A percentile compares a stretch with the other conserved stretches of the same genome.
These are phyloP conservation scores for Cyclanthera cordifolia DNA, from an alignment of 306 rosid genomes.

Conservation along the genomic window DNA sequence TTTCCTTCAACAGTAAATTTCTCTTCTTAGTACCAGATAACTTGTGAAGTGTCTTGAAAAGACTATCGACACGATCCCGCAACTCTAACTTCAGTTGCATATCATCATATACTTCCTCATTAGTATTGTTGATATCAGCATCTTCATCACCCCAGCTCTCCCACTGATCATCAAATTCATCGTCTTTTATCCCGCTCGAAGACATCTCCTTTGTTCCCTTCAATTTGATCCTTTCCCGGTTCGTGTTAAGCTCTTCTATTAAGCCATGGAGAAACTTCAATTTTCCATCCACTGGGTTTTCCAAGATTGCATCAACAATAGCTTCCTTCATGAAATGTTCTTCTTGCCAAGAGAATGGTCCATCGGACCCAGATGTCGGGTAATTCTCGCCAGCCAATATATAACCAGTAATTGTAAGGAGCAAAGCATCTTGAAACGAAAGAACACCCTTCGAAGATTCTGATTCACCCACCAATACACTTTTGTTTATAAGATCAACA, in stretches of 20 bases:
- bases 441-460: constrained; percentile 48
- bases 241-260: constrained; percentile 60
- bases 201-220: constrained; percentile 35
- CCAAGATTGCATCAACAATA: constrained; percentile 67
- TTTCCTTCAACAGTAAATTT: constrained; percentile 47
- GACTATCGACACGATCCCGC: constrained; percentile 77
- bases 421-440: constrained; percentile 69
- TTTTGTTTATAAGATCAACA: constrained; percentile 67
- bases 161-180: constrained; percentile 86
- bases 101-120: constrained; percentile 44
- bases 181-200: constrained; percentile 31
- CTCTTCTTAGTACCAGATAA: constrained; percentile 49
- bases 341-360: constrained; percentile 98
- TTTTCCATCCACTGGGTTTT: constrained; percentile 55
- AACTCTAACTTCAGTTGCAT: constrained; percentile 88
- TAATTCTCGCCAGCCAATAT: constrained; percentile 83
- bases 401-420: constrained; percentile 64
- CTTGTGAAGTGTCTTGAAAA: constrained; percentile 78
- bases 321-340: constrained; percentile 78
- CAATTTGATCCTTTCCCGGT: constrained; percentile 37
- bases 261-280: constrained; percentile 80
- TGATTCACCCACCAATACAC: constrained; percentile 46
- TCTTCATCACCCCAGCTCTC: constrained; percentile 94
- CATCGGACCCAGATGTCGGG: constrained; percentile 76
- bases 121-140: constrained; percentile 31